Conservation (phyloP, 208 protist species). For the Trichomonas tenax region DNA sequence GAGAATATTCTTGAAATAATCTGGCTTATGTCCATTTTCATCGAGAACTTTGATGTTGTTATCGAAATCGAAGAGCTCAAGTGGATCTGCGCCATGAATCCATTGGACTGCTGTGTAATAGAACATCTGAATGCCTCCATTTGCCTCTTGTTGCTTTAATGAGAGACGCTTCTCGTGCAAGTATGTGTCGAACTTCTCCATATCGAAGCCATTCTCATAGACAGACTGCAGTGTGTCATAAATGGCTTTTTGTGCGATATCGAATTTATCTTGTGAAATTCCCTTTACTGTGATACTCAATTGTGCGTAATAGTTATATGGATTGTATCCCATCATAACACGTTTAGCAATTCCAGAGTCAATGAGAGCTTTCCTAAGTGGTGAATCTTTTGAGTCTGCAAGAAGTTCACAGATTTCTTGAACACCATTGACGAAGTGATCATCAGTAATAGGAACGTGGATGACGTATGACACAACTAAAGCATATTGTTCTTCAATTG, state of each 20-base stretch:
- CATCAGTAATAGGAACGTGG: not conserved
- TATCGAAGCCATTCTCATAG: not conserved
- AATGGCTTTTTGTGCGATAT: not conserved
- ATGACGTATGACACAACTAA: not conserved
- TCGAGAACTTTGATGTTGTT: not conserved
- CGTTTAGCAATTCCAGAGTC: not conserved
- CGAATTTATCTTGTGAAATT: not conserved
- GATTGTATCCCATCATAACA: not conserved
- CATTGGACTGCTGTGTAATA: not conserved
- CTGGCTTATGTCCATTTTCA: not conserved
- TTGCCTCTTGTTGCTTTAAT: not conserved
- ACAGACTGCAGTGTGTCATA: not conserved
- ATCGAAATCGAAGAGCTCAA: not conserved
- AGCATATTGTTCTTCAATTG: not conserved
- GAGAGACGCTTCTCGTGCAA: slow-evolving; percentile 4
- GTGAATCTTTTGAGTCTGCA: not conserved
- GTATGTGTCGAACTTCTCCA: not conserved
- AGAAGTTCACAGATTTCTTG: not conserved
- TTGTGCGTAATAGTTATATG: not conserved
- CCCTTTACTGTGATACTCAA: not conserved
- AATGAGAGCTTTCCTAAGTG: not conserved
- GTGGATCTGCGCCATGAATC: not conserved
- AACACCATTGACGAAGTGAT: not conserved
- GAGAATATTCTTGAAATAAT: not conserved
- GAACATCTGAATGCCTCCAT: not conserved